Evolutionary conservation across 257 asterid genomes (phyloP).

Genomic region (Galeopsis tetrahit): DNA sequence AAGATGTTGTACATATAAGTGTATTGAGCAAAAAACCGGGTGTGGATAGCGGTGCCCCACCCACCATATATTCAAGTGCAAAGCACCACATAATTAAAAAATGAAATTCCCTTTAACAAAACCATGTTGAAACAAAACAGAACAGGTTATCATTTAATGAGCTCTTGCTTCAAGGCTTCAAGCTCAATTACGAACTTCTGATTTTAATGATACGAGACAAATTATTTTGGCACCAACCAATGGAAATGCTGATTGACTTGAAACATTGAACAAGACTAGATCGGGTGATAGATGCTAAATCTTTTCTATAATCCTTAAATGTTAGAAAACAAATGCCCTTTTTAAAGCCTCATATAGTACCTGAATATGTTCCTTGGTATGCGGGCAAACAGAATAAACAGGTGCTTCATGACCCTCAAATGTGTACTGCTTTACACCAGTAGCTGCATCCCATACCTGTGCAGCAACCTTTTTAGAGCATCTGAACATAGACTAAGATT

Average conservation of each 20-base stretch:
- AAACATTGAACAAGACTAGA: constrained; percentile 4
- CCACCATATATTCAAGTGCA: background rate
- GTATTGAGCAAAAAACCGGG: too few relatives aligned
- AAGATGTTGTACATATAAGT: too few relatives aligned
- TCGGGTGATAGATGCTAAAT: background rate
- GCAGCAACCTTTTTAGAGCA: constrained; percentile 17
- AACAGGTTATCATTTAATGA: background rate
- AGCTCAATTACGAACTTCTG: background rate
- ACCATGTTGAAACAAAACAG: background rate
- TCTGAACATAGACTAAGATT: constrained; percentile 16
- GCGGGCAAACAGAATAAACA: constrained; percentile 56
- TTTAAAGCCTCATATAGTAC: constrained; percentile 31
- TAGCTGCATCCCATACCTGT: constrained; percentile 64
- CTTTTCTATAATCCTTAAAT: constrained; percentile 1
- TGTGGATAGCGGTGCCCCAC: too few relatives aligned
- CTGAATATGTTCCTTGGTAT: constrained; percentile 47
- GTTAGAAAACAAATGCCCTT: background rate
- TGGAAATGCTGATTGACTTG: background rate
- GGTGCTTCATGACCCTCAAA: constrained; percentile 62
- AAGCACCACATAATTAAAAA: background rate
- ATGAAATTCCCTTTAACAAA: background rate
- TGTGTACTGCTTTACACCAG: constrained; percentile 46
- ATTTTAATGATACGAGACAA: background rate
- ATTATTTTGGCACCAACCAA: background rate
- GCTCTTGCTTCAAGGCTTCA: constrained; percentile 18